These are phyloP conservation scores for Linum usitatissimum DNA, from an alignment of 345 rosid genomes.

Conservation along the genomic window DNA sequence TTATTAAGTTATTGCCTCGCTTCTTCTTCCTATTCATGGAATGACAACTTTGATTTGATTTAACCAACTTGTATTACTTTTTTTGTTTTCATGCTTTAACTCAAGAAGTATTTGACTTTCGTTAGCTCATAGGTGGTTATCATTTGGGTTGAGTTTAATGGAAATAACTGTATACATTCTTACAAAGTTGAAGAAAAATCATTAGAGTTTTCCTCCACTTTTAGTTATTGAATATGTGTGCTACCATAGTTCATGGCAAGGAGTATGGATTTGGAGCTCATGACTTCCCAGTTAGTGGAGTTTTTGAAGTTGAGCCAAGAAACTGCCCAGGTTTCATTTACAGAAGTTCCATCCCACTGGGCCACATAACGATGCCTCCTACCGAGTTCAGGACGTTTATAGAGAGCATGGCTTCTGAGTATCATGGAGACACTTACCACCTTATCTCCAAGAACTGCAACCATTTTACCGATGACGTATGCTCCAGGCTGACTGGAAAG, in stretches of 20 bases:
- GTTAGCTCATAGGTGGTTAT: not conserved
- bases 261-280: conserved; percentile 78
- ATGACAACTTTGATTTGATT: not conserved
- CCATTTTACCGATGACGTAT: conserved; percentile 57
- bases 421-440: conserved; percentile 75
- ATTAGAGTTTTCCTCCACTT: not conserved
- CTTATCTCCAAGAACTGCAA: conserved; percentile 76
- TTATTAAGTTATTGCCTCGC: not conserved
- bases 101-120: not conserved
- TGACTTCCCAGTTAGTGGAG: conserved; percentile 65
- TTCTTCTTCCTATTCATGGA: not conserved
- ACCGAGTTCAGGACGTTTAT: conserved; percentile 45
- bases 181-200: not conserved
- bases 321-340: conserved; percentile 60
- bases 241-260: conserved; percentile 62
- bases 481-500: conserved; percentile 45
- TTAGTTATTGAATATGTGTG: not conserved
- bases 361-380: conserved; percentile 34
- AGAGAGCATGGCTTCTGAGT: conserved; percentile 54
- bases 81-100: not conserved
- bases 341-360: conserved; percentile 43
- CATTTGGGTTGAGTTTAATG: not conserved
- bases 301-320: conserved; percentile 70
- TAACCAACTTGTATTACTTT: not conserved
- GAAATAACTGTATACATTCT: not conserved